phyloP scores from a whole-genome alignment of 805 yeast genomes.

The Ogataea glucozyma region DNA sequence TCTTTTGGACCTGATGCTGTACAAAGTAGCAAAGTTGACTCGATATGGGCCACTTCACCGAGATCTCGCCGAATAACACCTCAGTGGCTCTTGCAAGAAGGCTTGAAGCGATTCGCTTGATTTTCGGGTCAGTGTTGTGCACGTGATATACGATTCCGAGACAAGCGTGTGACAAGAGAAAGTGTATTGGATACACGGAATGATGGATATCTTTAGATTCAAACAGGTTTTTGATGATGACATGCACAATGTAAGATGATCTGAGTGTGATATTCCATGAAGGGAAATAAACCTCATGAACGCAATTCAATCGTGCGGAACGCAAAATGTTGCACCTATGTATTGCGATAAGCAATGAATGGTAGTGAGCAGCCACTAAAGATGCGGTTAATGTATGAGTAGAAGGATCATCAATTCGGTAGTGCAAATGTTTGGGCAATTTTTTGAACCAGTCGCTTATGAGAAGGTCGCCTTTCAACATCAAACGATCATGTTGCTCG shows the following conservation, averaged over 20 bases:
- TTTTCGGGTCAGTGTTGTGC: constrained; percentile 7
- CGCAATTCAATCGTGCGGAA: constrained; percentile 13
- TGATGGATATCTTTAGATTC: constrained; percentile 8
- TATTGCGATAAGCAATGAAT: constrained; percentile 62
- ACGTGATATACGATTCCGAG: constrained; percentile 13
- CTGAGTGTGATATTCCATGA: constrained; percentile 16
- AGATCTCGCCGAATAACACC: constrained; percentile 5
- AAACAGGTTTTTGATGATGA: constrained; percentile 6
- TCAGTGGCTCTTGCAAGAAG: constrained; percentile 3
- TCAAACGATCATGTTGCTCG: constrained; percentile 6
- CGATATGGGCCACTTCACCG: constrained; percentile 18
- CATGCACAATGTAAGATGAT: constrained; percentile 10
- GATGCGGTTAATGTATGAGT: constrained; percentile 50
- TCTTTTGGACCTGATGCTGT: not conserved
- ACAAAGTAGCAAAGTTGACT: constrained; percentile 7
- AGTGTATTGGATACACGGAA: constrained; percentile 5
- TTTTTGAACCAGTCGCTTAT: constrained; percentile 73
- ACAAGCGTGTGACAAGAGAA: constrained; percentile 12
- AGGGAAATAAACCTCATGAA: constrained; percentile 11
- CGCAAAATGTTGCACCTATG: constrained; percentile 63
- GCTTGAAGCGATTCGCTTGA: constrained; percentile 4
- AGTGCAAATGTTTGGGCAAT: constrained; percentile 58
- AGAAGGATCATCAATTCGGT: constrained; percentile 44
- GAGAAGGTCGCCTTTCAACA: constrained; percentile 49
- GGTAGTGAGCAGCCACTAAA: constrained; percentile 62